These are phyloP conservation scores for Sporothrix brunneoviolacea DNA, from an alignment of 2,329 filamentous ascomycete genomes.

Conservation along the genomic window DNA sequence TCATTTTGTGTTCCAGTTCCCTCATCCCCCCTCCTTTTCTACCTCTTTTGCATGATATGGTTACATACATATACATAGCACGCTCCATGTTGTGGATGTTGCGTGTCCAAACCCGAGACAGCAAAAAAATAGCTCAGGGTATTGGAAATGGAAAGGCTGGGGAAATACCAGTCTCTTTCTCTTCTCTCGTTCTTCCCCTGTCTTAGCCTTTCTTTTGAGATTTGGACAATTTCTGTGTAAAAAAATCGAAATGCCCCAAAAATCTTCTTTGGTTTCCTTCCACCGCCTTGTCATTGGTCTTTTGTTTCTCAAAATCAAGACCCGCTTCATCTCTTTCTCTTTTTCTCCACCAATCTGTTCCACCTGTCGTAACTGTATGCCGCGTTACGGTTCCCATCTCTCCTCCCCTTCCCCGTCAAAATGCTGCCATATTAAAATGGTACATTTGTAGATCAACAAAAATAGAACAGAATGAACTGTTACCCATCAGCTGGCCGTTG, in stretches of 20 bases:
- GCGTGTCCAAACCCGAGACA: slow-evolving; percentile 9
- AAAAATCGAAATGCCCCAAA: slow-evolving; percentile 13
- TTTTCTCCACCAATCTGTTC: too few relatives aligned
- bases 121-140: slow-evolving; percentile 8
- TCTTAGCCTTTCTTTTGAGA: too few relatives aligned
- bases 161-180: neutral
- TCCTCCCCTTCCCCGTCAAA: too few relatives aligned
- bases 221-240: slow-evolving; percentile 2
- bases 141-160: neutral
- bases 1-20: too few relatives aligned
- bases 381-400: too few relatives aligned
- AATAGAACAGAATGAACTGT: too few relatives aligned
- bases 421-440: too few relatives aligned
- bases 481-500: too few relatives aligned
- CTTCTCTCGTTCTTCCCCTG: neutral
- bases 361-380: too few relatives aligned
- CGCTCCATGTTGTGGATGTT: neutral
- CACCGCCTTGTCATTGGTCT: neutral
- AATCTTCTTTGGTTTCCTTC: neutral
- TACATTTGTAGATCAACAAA: too few relatives aligned
- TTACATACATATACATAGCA: too few relatives aligned
- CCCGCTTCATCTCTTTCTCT: neutral
- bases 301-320: neutral
- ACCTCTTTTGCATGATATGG: neutral
- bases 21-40: neutral